These are phyloP conservation scores for Aureobasidium sp. DNA, from an alignment of 2,329 filamentous ascomycete species.

Conservation along the genomic window DNA sequence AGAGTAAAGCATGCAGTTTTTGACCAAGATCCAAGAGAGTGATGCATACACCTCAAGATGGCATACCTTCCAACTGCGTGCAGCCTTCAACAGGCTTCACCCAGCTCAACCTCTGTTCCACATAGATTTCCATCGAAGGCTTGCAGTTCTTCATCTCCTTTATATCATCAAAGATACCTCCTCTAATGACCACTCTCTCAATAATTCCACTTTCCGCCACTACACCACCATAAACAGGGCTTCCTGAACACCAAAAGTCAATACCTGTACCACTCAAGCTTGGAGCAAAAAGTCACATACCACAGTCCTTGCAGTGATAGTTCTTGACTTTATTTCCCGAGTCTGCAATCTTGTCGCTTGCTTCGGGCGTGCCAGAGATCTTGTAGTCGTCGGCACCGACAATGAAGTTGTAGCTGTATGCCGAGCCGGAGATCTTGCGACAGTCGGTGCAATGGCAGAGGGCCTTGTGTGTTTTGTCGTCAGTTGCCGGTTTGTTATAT, in stretches of 20 bases:
- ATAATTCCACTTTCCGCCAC: constrained; percentile 31
- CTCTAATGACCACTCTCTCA: constrained; percentile 32
- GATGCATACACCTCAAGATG: not conserved
- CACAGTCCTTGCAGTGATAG: constrained; percentile 55
- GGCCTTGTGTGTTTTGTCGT: constrained; percentile 30
- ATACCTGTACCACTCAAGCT: too few species aligned
- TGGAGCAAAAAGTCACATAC: constrained; percentile 31
- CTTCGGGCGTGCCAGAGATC: constrained; percentile 45
- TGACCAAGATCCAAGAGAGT: not conserved
- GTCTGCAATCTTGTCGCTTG: constrained; percentile 43
- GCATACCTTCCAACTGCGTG: constrained; percentile 36
- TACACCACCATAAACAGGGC: constrained; percentile 22
- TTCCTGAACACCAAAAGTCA: constrained; percentile 23
- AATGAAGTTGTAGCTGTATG: constrained; percentile 46
- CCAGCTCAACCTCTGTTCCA: constrained; percentile 34
- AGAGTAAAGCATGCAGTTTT: not conserved
- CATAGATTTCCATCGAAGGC: constrained; percentile 37
- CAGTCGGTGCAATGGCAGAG: constrained; percentile 48
- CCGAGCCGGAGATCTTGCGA: constrained; percentile 46
- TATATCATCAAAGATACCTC: constrained; percentile 38
- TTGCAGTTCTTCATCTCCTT: constrained; percentile 33
- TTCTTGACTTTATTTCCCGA: constrained; percentile 48
- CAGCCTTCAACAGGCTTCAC: constrained; percentile 33
- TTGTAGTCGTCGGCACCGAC: constrained; percentile 39
- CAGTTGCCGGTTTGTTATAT: not conserved